Percentiles rank a stretch among this genome's conserved stretches.
These are phyloP conservation scores for Sechiopsis laciniata DNA, from an alignment of 306 rosid genomes.

Conservation along the genomic window DNA sequence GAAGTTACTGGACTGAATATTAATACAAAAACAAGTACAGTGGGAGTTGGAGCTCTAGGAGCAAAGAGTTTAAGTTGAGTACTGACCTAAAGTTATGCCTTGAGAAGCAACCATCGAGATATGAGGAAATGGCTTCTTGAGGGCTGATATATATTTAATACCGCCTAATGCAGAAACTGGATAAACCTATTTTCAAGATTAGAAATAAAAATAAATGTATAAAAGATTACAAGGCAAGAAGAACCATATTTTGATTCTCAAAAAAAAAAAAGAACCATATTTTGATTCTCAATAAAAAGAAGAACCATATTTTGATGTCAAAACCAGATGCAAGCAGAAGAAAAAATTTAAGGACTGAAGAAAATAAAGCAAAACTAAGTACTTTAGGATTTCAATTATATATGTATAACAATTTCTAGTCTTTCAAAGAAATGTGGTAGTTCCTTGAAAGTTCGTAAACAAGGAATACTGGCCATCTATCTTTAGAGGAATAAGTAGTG, in stretches of 20 bases:
- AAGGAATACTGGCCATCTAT: not conserved
- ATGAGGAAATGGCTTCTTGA: constrained; percentile 73
- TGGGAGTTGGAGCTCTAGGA: not conserved
- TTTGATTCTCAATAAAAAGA: no score
- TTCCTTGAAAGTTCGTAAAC: constrained; percentile 12
- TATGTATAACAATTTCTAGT: not conserved
- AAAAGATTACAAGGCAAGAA: not conserved
- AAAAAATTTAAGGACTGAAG: not conserved
- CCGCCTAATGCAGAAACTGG: constrained; percentile 93
- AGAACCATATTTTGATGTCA: not conserved
- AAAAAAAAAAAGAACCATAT: not conserved
- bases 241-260: not conserved
- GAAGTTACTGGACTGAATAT: not conserved
- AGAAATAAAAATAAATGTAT: constrained; percentile 23
- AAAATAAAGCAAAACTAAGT: not conserved
- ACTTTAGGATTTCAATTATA: not conserved
- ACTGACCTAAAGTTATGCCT: constrained; percentile 69
- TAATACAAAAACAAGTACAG: not conserved
- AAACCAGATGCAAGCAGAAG: not conserved
- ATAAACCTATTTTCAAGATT: constrained; percentile 52
- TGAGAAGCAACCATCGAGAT: constrained; percentile 86
- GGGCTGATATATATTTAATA: constrained; percentile 58
- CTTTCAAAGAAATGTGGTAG: not conserved
- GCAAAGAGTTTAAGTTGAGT: constrained; percentile 1
- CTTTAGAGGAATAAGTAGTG: constrained; percentile 2